Evolutionary conservation across 176 grass and related monocot genomes (phyloP), one percentile per base, ranked within the genome.

Genomic region (Elaeis guineensis): DNA sequence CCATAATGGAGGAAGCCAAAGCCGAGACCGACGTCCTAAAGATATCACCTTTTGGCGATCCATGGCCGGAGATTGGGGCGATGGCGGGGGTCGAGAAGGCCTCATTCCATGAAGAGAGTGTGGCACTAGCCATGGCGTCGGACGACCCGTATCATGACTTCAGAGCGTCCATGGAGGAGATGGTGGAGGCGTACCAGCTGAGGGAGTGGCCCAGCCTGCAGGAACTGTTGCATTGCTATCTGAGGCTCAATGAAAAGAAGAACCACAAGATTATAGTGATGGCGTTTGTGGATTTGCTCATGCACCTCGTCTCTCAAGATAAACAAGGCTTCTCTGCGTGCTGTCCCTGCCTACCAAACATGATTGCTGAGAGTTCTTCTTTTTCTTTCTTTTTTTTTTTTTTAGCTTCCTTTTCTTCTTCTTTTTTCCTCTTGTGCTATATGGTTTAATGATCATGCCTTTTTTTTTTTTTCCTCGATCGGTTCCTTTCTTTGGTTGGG

Each of bases 111-210:
- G 49, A 52, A 16, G 69, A 60, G 22, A 55, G 59, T 26, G 16
- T 16, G 12, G 39, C 12, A 29, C 16, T 62, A 14, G 20, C 19
- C 19, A 25, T 73, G 25, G 60, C 29, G 19, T 73, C 70, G 25
- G 29, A 73, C 12, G 70, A 73, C 59, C 70, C 70, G 16, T 73
- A 63, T 49, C 28, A 14, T 4, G 70, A 73, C 51, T 73, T 73
- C 59, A 25, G 59, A 32, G 58, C 26, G 15, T 73, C 70, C 6
- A 73, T 73, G 70, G 59, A 73, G 70, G 70, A 73, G 70, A 63
- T 73, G 70, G 70, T 63, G 51, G 70, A 51, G 59, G 59, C 59
- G 16, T 50, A 73, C 59, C 14, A 44, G 70, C 59, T 73, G 58
- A 39, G 26, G 26, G 70, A 73, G 25, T 73, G 59, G 70, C 51